Evolutionary conservation across 805 yeast genomes (phyloP), one percentile per base, ranked within the genome.

Genomic region (Yarrowia deformans): DNA sequence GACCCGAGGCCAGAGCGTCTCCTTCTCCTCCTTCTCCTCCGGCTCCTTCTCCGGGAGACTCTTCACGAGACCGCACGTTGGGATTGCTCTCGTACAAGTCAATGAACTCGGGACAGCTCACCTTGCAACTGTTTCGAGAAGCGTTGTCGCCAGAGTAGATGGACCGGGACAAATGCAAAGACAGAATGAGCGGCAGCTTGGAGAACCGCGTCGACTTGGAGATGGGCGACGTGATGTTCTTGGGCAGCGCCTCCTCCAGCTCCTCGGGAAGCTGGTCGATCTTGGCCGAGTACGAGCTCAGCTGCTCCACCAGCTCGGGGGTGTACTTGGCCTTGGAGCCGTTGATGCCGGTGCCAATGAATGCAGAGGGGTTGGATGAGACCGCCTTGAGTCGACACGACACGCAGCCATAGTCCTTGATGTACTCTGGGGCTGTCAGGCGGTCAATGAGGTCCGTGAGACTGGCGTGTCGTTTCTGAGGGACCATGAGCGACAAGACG

Each of bases 81-180:
- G 71, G 70, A 16, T 69, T 58, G 49, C 71, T 71, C 29, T 70
- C 72, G 16, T 14, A 81, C 79, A 69, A 89, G 72, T n/a, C 80
- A 73, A 73, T 86, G 73, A 18, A 74, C 72, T 89, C 93, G 12
- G 85, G 87, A 73, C 90, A 89, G 9, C 80, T 76, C 6, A 92
- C 92, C 67, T 86, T 81, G 77, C 97, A 91, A 10, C 90, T 81
- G 78, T 91, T 93, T 73, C 97, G 84, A 9, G 88, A 83, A 1
- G 90, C 85, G 18, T 84, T 85, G 50, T 85, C 85, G 9, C 90
- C 91, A 61, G 86, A 83, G 75, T 84, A 93, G 50, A 90, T 84
- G 0, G 98, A 93, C 73, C 98, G 82, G 10, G 97, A 91, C 50
- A 95, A 79, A 77, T 94, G 98, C n/a, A 94, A 79, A 0, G 90